Evolutionary conservation across 257 asterid genomes (phyloP).

Genomic region (Rehmannia glutinosa): DNA sequence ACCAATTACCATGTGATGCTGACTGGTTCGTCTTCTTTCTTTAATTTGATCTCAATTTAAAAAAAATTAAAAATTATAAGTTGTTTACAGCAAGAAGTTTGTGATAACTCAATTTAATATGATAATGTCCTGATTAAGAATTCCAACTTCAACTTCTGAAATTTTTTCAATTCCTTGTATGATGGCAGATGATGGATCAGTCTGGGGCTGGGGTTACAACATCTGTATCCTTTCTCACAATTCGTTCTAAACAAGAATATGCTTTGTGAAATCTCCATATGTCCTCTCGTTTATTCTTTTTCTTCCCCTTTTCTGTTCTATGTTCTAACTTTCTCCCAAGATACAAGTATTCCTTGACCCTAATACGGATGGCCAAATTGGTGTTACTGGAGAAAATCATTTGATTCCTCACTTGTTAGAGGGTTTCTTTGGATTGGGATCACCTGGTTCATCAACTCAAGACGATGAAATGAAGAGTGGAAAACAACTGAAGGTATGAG

Average conservation of each 20-base stretch:
- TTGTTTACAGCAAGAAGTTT: no score
- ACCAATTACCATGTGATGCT: no score
- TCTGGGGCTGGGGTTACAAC: slow-evolving; percentile 95
- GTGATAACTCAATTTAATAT: no score
- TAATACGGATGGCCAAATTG: slow-evolving; percentile 79
- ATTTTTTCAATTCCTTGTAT: no score
- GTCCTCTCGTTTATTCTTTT: neutral
- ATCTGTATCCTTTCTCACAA: slow-evolving; percentile 64
- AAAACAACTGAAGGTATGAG: slow-evolving; percentile 56
- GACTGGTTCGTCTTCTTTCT: no score
- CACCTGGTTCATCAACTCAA: slow-evolving; percentile 36
- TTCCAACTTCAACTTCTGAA: neutral
- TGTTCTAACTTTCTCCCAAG: neutral
- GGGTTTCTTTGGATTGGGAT: slow-evolving; percentile 59
- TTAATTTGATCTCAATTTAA: no score
- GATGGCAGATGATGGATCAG: slow-evolving; percentile 91
- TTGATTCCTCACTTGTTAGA: slow-evolving; percentile 50
- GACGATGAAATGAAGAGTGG: slow-evolving; percentile 27
- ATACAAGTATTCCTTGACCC: slow-evolving; percentile 44
- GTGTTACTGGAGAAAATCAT: slow-evolving; percentile 54
- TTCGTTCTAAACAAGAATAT: neutral
- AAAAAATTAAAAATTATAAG: no score
- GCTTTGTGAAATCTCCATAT: neutral
- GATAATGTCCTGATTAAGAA: neutral
- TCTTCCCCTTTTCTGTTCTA: neutral